These are phyloP conservation scores for Rhizopus arrhizus DNA, from an alignment of 371 early-diverging fungal genomes.

Conservation along the genomic window DNA sequence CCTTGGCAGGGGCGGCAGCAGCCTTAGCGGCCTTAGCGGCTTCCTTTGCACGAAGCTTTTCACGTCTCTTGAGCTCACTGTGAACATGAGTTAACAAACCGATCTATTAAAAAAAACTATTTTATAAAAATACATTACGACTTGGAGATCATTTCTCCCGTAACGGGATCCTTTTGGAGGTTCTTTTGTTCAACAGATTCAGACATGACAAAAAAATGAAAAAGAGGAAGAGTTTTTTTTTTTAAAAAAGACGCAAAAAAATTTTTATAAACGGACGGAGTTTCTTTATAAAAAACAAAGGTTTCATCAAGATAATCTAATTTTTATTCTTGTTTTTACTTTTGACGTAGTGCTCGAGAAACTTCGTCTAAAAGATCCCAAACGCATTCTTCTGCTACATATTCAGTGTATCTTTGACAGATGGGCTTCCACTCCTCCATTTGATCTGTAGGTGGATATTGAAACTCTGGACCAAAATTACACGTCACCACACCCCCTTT, in stretches of 20 bases:
- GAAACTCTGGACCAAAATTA: slow-evolving; percentile 72
- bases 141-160: slow-evolving; percentile 96
- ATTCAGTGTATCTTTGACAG: slow-evolving; percentile 62
- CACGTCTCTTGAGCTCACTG: slow-evolving; percentile 93
- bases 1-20: slow-evolving; percentile 64
- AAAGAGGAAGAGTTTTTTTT: neutral
- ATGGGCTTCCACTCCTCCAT: slow-evolving; percentile 64
- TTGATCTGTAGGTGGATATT: slow-evolving; percentile 55
- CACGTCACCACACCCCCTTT: slow-evolving; percentile 66
- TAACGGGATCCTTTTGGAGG: slow-evolving; percentile 83
- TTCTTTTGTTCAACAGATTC: slow-evolving; percentile 59
- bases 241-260: neutral
- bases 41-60: slow-evolving; percentile 87
- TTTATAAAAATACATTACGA: slow-evolving; percentile 53
- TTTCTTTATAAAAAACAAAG: neutral
- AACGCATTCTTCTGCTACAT: slow-evolving; percentile 65
- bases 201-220: slow-evolving; percentile 16
- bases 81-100: neutral
- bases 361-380: slow-evolving; percentile 73
- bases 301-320: neutral
- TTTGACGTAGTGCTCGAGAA: slow-evolving; percentile 29
- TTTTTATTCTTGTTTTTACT: slow-evolving; percentile 10
- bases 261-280: neutral
- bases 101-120: neutral
- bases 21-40: slow-evolving; percentile 77